Evolutionary conservation across 257 asterid genomes (phyloP).

Genomic region (Penstemon barbatus): DNA sequence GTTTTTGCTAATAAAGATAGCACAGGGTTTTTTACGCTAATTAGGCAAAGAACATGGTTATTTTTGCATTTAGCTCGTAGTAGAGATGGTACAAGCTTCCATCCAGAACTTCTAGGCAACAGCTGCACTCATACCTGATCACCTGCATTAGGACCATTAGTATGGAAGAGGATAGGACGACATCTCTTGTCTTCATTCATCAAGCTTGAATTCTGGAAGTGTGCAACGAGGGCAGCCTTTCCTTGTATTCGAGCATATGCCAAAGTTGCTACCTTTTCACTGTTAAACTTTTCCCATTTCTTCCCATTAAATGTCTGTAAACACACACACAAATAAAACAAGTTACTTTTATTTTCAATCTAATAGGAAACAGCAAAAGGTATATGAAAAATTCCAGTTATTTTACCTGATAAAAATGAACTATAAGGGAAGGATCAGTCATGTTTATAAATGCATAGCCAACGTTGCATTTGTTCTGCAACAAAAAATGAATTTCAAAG

Average conservation of each 20-base stretch:
- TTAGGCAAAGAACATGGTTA: too few species aligned
- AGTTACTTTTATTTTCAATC: conserved; percentile 5
- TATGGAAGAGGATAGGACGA: conserved; percentile 94
- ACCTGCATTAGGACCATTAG: conserved; percentile 99
- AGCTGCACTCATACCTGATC: conserved; percentile 69
- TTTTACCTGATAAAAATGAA: conserved; percentile 81
- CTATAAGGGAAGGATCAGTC: conserved; percentile 82
- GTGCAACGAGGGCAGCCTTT: conserved; percentile 91
- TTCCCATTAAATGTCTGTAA: conserved; percentile 90
- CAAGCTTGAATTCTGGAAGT: conserved; percentile 98
- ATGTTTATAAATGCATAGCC: conserved; percentile 98
- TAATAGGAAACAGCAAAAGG: conserved; percentile 18
- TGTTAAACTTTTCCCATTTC: conserved; percentile 98
- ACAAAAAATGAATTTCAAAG: conserved; percentile 28
- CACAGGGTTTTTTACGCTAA: too few species aligned
- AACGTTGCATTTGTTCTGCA: conserved; percentile 99
- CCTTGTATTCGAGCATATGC: conserved; percentile 99
- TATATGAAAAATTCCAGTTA: conserved; percentile 12
- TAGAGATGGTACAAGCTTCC: neutral
- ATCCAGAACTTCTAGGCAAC: neutral
- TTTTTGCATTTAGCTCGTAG: too few species aligned
- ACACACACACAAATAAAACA: conserved; percentile 2
- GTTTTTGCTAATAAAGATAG: too few species aligned
- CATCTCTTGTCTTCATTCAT: conserved; percentile 99
- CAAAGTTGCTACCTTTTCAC: conserved; percentile 96